phyloP scores from a whole-genome alignment of 2,329 filamentous ascomycete genomes.

The Aspergillus pseudoviridinutans region DNA sequence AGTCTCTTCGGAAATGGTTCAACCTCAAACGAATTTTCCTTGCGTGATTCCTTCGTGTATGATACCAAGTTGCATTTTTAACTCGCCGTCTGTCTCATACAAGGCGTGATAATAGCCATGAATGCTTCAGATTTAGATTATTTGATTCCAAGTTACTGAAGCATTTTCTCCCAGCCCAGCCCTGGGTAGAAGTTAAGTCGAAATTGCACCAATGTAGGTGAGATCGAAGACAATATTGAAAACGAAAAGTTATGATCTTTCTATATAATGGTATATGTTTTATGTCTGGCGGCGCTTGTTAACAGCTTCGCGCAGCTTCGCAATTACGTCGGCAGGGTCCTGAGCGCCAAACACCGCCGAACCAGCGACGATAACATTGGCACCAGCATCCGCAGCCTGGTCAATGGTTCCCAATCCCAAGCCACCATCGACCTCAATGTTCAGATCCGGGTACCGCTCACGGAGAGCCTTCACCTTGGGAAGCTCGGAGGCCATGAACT shows the following conservation, averaged over 20 bases:
- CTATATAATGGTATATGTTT: not conserved
- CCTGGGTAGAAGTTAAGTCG: too few relatives aligned
- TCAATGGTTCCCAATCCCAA: constrained; percentile 85
- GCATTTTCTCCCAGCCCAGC: too few relatives aligned
- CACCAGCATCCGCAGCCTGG: constrained; percentile 88
- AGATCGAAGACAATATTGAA: not conserved
- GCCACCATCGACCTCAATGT: constrained; percentile 97
- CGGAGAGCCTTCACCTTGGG: constrained; percentile 87
- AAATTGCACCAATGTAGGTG: not conserved
- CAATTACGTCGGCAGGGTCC: constrained; percentile 82
- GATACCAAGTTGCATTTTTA: not conserved
- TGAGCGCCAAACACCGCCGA: constrained; percentile 92
- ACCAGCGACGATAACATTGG: constrained; percentile 96
- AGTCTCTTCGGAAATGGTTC: not conserved
- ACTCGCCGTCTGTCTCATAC: not conserved
- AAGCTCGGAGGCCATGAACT: constrained; percentile 95
- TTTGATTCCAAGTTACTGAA: not conserved
- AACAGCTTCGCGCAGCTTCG: constrained; percentile 73
- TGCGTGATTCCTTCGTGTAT: not conserved
- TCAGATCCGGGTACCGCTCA: constrained; percentile 79
- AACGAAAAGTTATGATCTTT: not conserved
- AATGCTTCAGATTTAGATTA: not conserved
- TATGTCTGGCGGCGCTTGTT: constrained; percentile 51
- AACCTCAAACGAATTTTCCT: not conserved
- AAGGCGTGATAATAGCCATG: not conserved